These are phyloP conservation scores for Anthracocystis setariae DNA, from an alignment of 1,284 basidiomycete genomes.

Conservation along the genomic window DNA sequence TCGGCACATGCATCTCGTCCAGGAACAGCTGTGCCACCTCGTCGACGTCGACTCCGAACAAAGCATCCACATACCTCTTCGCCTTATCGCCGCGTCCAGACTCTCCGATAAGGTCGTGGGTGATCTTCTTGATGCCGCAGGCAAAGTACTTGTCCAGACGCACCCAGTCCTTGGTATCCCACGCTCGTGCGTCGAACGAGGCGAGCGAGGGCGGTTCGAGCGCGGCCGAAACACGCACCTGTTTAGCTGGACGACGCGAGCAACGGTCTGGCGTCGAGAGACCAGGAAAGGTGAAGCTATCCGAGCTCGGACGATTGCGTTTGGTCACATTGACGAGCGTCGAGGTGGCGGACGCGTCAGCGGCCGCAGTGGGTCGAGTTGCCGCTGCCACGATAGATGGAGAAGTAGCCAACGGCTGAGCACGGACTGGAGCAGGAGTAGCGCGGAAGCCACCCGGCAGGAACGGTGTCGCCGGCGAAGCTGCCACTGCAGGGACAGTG, in stretches of 20 bases:
- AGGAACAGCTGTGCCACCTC: slow-evolving; percentile 19
- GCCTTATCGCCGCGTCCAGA: background rate
- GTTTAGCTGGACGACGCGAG: slow-evolving; percentile 4
- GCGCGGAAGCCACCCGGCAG: slow-evolving; percentile 42
- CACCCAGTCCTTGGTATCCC: slow-evolving; percentile 34
- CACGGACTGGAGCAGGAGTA: slow-evolving; percentile 9
- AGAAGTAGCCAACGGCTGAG: slow-evolving; percentile 3
- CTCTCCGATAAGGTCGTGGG: slow-evolving; percentile 3
- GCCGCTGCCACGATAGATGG: slow-evolving; percentile 7
- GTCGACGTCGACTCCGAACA: slow-evolving; percentile 6
- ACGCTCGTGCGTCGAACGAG: slow-evolving; percentile 20
- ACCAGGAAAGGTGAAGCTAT: slow-evolving; percentile 12
- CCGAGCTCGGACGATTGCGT: slow-evolving; percentile 1
- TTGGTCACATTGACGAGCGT: slow-evolving; percentile 11
- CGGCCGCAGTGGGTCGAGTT: slow-evolving; percentile 4
- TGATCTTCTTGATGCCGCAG: slow-evolving; percentile 19
- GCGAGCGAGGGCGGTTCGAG: slow-evolving; percentile 7
- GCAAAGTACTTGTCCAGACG: slow-evolving; percentile 48
- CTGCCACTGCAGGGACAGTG: background rate
- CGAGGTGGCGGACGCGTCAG: slow-evolving; percentile 6
- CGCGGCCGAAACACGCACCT: slow-evolving; percentile 18
- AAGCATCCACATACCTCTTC: slow-evolving; percentile 15
- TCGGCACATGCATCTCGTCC: slow-evolving; percentile 14
- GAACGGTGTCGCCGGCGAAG: slow-evolving; percentile 37
- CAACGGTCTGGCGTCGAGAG: slow-evolving; percentile 13